Evolutionary conservation across 164 flowering plant species (phyloP), one percentile per base, ranked within the genome.

Genomic region (Tetracentron sinense): DNA sequence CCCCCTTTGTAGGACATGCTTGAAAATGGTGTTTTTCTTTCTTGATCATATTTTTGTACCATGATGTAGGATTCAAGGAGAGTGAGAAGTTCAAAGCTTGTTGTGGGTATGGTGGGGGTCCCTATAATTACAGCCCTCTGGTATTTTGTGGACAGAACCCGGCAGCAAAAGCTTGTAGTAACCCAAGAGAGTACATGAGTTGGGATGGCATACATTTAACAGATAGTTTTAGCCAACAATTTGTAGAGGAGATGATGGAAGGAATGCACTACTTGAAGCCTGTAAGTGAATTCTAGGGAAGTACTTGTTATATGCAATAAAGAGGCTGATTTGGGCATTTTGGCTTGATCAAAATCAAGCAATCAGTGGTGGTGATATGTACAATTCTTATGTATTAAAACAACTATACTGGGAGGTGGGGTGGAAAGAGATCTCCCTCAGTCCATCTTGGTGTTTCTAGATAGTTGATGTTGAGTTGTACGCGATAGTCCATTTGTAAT

Each of bases 201-300:
- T 70, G 74, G 74, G 74, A 70, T 50, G 74, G 69, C n/a, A 16
- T 60, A 25, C 69, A 70, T 49, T 61, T 65, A 17, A 65, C 69
- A 28, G 74, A 65, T 33, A 66, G 69, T 47, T 65, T 70, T 21
- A 65, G 58, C 60, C 52, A 61, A 22, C 50, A 35, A 33, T 65
- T 70, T 60, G 69, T 61, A 3, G 69, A n/a, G n/a, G n/a, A 55
- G 51, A 65, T 70, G 65, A 54, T 55, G 69, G 54, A 60, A 38
- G 61, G 53, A n/a, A 54, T 42, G 57, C 38, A 47, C 19, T 51
- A 52, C 42, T 56, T 35, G 54, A 61, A 19, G 52, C 57, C 62
- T 12, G 14, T 63, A 15, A 25, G 0, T 42, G 33, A n/a, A n/a
- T n/a, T n/a, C n/a, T n/a, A n/a, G n/a, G n/a, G n/a, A n/a, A n/a